These are phyloP conservation scores for Malus fusca DNA, from an alignment of 306 rosid genomes.

Conservation along the genomic window DNA sequence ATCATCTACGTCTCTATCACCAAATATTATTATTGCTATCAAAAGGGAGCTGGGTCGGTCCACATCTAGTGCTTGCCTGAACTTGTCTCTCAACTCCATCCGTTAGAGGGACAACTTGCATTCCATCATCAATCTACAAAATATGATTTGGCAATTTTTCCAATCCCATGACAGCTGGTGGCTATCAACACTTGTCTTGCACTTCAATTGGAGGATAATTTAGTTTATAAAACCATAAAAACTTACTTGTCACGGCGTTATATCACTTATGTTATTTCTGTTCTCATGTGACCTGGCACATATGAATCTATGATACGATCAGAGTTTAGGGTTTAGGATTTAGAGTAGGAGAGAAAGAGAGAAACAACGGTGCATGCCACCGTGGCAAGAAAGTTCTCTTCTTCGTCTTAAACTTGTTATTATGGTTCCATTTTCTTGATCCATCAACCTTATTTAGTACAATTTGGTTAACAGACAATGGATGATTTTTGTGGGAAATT, in stretches of 20 bases:
- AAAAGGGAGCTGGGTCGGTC: constrained; percentile 29
- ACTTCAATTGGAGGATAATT: neutral
- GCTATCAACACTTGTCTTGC: neutral
- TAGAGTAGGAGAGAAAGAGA: too few species aligned
- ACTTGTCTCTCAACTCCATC: constrained; percentile 30
- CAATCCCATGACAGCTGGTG: constrained; percentile 7
- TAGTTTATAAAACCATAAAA: neutral
- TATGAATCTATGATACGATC: too few species aligned
- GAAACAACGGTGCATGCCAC: too few species aligned
- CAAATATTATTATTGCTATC: constrained; percentile 26
- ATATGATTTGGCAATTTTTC: constrained; percentile 1
- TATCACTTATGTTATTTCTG: too few species aligned
- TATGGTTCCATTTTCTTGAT: too few species aligned
- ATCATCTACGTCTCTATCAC: constrained; percentile 39
- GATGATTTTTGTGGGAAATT: neutral
- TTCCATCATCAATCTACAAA: neutral
- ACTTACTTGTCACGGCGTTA: too few species aligned
- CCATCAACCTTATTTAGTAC: too few species aligned
- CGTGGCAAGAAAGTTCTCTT: too few species aligned
- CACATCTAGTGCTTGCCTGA: constrained; percentile 31
- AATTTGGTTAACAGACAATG: neutral
- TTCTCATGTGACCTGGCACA: too few species aligned
- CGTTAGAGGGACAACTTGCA: constrained; percentile 21
- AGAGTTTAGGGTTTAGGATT: too few species aligned
- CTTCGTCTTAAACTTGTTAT: too few species aligned